Conservation (phyloP, 805 yeast genomes). For the Ogataea zsoltii region DNA sequence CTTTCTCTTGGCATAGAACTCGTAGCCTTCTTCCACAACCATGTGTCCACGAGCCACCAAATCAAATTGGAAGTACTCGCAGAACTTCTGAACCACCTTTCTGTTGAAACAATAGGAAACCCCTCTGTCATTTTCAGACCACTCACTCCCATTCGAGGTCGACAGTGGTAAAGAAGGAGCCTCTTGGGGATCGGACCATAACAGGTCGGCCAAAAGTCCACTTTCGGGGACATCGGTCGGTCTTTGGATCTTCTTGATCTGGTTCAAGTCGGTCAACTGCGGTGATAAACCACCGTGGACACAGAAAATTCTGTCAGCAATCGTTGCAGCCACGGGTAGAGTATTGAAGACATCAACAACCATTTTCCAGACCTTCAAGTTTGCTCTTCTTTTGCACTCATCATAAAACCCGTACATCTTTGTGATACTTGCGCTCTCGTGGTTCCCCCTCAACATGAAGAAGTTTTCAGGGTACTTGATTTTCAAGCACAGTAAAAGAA, state of each 20-base stretch:
- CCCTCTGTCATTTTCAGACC: conserved; percentile 85
- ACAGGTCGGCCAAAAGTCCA: conserved; percentile 72
- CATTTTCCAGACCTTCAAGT: conserved; percentile 49
- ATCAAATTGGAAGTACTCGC: conserved; percentile 68
- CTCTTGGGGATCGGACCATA: conserved; percentile 82
- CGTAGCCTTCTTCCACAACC: conserved; percentile 90
- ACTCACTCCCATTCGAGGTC: conserved; percentile 39
- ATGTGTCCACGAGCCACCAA: conserved; percentile 81
- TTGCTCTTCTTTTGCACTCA: conserved; percentile 56
- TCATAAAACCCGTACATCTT: conserved; percentile 62
- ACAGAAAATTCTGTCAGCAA: conserved; percentile 57
- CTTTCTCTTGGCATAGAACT: conserved; percentile 71
- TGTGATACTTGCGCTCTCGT: conserved; percentile 59
- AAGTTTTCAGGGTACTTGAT: conserved; percentile 62
- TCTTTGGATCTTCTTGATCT: conserved; percentile 68
- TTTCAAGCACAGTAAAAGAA: conserved; percentile 52
- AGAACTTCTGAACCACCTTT: conserved; percentile 70
- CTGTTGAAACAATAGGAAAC: conserved; percentile 78
- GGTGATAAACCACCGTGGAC: conserved; percentile 80
- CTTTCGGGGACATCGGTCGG: conserved; percentile 85
- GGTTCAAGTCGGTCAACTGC: conserved; percentile 59
- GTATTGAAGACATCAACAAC: conserved; percentile 59
- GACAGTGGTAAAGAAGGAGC: conserved; percentile 28
- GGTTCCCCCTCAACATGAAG: conserved; percentile 60
- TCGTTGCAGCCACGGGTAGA: conserved; percentile 61